These are phyloP conservation scores for Ophiostoma sp. DNA, from an alignment of 2,329 filamentous ascomycete genomes.

Conservation along the genomic window DNA sequence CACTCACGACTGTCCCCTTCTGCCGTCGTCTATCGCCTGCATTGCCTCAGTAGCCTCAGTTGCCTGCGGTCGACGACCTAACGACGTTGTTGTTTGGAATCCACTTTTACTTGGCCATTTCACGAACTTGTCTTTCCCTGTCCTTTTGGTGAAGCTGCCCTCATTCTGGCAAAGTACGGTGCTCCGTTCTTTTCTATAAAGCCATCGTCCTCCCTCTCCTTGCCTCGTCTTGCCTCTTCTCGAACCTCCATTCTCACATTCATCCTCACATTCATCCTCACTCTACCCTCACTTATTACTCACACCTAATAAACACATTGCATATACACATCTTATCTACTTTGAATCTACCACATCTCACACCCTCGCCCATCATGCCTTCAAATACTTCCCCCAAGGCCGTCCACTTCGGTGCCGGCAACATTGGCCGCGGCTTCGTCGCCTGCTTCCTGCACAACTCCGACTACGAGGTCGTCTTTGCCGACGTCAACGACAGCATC, in stretches of 20 bases:
- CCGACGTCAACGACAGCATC: conserved; percentile 81
- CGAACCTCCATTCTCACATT: neutral
- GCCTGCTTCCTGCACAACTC: conserved; percentile 91
- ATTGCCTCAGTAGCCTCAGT: neutral
- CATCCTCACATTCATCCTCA: neutral
- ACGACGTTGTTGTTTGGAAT: neutral
- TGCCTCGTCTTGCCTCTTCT: neutral
- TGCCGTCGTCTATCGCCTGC: conserved; percentile 5
- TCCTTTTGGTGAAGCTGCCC: neutral
- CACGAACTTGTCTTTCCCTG: conserved; percentile 14
- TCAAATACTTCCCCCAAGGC: conserved; percentile 51
- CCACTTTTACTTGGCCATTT: conserved; percentile 2
- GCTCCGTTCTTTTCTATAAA: conserved; percentile 12
- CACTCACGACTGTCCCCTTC: neutral
- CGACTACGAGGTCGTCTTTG: conserved; percentile 92
- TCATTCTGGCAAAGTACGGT: conserved; percentile 2
- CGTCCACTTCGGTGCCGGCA: conserved; percentile 80
- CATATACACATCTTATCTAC: conserved; percentile 4
- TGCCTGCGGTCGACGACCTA: neutral
- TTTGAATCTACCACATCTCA: neutral
- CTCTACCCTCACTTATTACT: neutral
- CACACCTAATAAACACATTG: neutral
- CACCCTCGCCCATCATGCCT: conserved; percentile 18
- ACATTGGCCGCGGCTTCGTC: conserved; percentile 81
- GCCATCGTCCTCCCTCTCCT: conserved; percentile 6